phyloP scores from a whole-genome alignment of 2,329 filamentous ascomycete species.

The Pyricularia sp. region DNA sequence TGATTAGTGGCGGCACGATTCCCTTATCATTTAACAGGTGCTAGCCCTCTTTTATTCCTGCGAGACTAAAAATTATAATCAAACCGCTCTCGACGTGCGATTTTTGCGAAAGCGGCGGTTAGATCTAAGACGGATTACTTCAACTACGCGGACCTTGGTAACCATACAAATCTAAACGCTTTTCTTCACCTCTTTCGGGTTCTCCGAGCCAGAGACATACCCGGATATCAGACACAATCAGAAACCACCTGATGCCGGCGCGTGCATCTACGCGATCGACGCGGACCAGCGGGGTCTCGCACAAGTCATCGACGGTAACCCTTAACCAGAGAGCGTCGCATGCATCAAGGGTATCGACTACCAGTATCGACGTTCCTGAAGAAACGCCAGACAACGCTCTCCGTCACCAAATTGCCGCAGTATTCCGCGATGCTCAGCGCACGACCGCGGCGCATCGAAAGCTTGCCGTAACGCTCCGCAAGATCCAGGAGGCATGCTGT shows the following conservation, averaged over 20 bases:
- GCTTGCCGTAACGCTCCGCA: conserved; percentile 72
- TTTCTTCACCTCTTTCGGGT: background rate
- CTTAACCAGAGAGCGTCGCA: conserved; percentile 28
- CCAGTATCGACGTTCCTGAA: conserved; percentile 43
- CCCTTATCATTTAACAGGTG: background rate
- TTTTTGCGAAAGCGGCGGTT: background rate
- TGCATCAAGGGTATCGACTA: conserved; percentile 32
- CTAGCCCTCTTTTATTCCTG: background rate
- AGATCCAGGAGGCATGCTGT: conserved; percentile 77
- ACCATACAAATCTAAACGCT: background rate
- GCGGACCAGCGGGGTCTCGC: conserved; percentile 26
- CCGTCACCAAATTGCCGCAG: conserved; percentile 57
- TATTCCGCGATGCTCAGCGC: conserved; percentile 74
- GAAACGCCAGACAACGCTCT: conserved; percentile 60
- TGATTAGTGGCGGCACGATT: background rate
- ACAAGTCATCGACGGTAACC: conserved; percentile 25
- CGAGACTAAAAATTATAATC: background rate
- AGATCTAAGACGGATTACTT: background rate
- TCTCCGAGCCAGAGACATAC: background rate
- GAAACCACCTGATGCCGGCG: conserved; percentile 29
- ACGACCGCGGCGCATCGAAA: conserved; percentile 86
- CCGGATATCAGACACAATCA: background rate
- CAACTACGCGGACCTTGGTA: background rate
- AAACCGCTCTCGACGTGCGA: background rate
- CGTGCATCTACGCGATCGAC: conserved; percentile 33